Base-by-base conservation (phyloP, 441 rosid species). In the Rhodomyrtus psidioides region DNA sequence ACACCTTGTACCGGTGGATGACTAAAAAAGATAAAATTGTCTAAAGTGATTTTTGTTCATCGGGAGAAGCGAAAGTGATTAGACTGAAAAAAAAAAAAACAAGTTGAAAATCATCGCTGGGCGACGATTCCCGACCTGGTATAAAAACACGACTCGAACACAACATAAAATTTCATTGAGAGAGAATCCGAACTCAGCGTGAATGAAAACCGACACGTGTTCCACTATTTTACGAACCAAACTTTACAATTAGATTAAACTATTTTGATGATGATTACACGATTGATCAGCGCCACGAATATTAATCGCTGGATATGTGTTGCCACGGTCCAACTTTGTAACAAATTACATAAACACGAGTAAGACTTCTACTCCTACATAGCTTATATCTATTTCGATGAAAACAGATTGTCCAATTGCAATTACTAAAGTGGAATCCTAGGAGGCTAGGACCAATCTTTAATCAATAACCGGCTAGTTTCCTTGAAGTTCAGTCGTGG, bases 181-280 rank as follows among this genome's bases (percentile, higher is more conserved):
- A 65, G 46, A 34, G 53, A 65, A 6, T 12, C 14, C 0, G 0
- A 65, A 1, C 23, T 0, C 42, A 39, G 23, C 7, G 0, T 0
- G 2, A 39, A 21, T 70, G 79, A 39, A 70, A 39, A 21, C 42
- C 6, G 51, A 10, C 24, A 12, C 0, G 51, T 39, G 16, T 70
- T 70, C 2, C 21, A 23, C 79, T 0, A 0, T 6, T 70, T 70
- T 10, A 10, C 2, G 9, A 70, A 21, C 26, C 42, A 39, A 21
- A 70, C 6, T 5, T 70, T 39, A 0, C 1, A 2, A 39, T 70
- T 70, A 70, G 1, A 39, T 39, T 12, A 8, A 15, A 70, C n/a
- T 34, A 34, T 70, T 21, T 10, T 12, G 76, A 39, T 12, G 16
- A 70, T 0, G 9, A 10, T 70, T n/a, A 7, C 23, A 70, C 15